Evolutionary conservation across 768 basidiomycete genomes (phyloP).

Genomic region (Artomyces pyxidatus): DNA sequence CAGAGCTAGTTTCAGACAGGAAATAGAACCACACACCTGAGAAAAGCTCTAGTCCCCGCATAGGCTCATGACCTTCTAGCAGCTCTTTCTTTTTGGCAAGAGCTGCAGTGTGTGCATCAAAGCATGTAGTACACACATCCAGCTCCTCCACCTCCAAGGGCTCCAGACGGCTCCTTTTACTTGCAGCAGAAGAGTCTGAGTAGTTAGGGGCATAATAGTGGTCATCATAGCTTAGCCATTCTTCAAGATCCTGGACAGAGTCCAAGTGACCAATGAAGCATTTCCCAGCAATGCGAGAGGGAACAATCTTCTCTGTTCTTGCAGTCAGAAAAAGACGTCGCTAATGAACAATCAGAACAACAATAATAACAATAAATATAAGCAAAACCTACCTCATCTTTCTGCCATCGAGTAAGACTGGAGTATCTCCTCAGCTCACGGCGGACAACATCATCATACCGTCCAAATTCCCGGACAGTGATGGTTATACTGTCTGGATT

Average conservation of each 20-base stretch:
- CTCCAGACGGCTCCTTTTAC: no score
- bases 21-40: constrained; percentile 36
- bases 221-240: constrained; percentile 47
- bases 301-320: constrained; percentile 19
- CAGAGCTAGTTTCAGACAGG: background rate
- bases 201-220: constrained; percentile 47
- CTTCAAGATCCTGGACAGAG: constrained; percentile 23
- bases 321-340: constrained; percentile 34
- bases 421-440: background rate
- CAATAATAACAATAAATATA: background rate
- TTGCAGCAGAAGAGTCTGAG: constrained; percentile 16
- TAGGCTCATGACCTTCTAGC: constrained; percentile 30
- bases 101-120: constrained; percentile 22
- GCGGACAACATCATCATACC: constrained; percentile 34
- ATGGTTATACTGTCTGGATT: constrained; percentile 19
- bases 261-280: constrained; percentile 39
- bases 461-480: constrained; percentile 35
- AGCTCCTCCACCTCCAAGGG: constrained; percentile 17
- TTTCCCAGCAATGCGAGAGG: constrained; percentile 41
- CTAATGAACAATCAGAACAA: constrained; percentile 12
- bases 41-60: constrained; percentile 62
- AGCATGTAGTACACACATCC: constrained; percentile 34
- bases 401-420: background rate
- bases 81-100: constrained; percentile 26
- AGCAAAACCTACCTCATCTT: constrained; percentile 7